Evolutionary conservation across 306 rosid species (phyloP).

Genomic region (Prunus davidiana): DNA sequence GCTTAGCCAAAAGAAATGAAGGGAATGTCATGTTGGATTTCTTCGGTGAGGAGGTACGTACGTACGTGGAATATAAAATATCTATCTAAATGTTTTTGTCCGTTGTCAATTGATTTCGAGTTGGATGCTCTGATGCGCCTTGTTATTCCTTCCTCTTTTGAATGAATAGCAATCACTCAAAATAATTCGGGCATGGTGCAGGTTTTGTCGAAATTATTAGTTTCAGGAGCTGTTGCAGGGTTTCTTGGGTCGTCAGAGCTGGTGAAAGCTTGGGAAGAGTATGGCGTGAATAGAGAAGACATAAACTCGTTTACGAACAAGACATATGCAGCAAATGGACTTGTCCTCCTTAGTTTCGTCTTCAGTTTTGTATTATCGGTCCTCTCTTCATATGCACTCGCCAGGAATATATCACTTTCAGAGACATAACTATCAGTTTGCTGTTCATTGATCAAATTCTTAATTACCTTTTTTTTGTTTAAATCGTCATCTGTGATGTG

Average conservation of each 20-base stretch:
- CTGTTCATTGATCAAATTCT: too few relatives aligned
- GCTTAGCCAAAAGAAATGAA: neutral
- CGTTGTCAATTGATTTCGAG: neutral
- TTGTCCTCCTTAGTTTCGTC: neutral
- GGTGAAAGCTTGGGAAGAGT: neutral
- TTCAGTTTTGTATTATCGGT: slow-evolving; percentile 1
- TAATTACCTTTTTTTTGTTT: too few relatives aligned
- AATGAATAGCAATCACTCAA: neutral
- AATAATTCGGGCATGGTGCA: neutral
- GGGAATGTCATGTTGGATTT: neutral
- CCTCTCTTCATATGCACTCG: neutral
- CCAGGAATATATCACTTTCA: neutral
- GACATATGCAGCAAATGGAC: neutral
- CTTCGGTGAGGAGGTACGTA: neutral
- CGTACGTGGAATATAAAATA: too few relatives aligned
- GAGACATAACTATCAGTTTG: neutral
- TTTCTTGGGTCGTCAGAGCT: neutral
- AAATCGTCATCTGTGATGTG: too few relatives aligned
- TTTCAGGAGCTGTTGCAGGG: slow-evolving; percentile 6
- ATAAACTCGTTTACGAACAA: neutral
- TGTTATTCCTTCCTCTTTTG: too few relatives aligned
- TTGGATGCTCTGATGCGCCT: neutral
- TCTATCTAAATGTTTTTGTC: neutral
- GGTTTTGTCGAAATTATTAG: neutral
- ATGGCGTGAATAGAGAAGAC: neutral